Base-by-base conservation (phyloP, 768 basidiomycete genomes). In the Cystobasidium ongulense region DNA sequence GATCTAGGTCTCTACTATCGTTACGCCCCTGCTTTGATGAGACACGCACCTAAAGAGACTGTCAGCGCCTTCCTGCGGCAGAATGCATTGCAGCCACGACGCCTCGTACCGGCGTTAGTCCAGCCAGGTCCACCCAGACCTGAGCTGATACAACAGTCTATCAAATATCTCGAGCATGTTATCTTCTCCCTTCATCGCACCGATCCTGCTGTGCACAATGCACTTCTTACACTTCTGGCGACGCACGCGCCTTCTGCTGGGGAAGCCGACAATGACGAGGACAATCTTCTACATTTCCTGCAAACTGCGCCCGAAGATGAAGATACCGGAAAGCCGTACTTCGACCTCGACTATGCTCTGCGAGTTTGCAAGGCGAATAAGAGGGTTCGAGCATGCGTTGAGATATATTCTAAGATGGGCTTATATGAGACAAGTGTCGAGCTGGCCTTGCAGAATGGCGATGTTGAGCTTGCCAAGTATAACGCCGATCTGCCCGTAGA, bases 361-460 rank as follows among this genome's bases (percentile, higher is more conserved):
- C 87, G 96, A 21, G 81, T 97, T 53, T 98, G 94, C 84, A 94
- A 91, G 80, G 86, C 87, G 77, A 84, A 89, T 41, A 86, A 87
- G 10, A 84, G 90, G 50, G 90, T 87, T 17, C 91, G 91, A 77
- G 87, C 94, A 8, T 98, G 94, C 80, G 92, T 98, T 41, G 90
- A 91, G 78, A 93, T 99, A 62, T 99, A 98, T 82, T 90, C 92
- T 8, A 91, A 95, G 82, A 93, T 99, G 92, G 94, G 92, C 1
- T 83, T 97, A 52, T 97, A 89, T 85, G 96, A 98, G 83, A 92
- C 91, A 77, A 91, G 90, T 74, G 95, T 99, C 43, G 94, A 98
- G 80, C 84, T 98, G 54, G 95, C 96, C 0, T 83, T 99, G 63
- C 88, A 91, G 80, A 92, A 92, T 80, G 95, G 93, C 5, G 96